These are phyloP conservation scores for Hydnomerulius pinastri DNA, from an alignment of 768 basidiomycete genomes.

Conservation along the genomic window DNA sequence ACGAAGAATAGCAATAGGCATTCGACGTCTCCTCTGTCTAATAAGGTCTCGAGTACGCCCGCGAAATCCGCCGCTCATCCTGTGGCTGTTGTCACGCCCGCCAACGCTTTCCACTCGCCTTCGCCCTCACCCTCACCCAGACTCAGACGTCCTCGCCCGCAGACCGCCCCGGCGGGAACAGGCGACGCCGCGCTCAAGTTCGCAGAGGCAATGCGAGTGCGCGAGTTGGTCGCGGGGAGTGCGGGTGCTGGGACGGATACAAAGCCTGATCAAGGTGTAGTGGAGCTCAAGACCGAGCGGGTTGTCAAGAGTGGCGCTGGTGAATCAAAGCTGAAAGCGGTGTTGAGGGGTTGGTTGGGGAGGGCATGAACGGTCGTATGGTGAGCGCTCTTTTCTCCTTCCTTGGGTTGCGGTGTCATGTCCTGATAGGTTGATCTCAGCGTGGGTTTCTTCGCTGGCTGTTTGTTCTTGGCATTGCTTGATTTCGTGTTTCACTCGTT, in stretches of 20 bases:
- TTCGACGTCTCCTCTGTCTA: not conserved
- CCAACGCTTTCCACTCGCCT: not conserved
- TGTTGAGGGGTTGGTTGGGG: constrained; percentile 10
- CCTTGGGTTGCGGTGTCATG: not conserved
- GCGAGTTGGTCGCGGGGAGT: not conserved
- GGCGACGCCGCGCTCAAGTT: constrained; percentile 17
- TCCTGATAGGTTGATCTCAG: too few relatives aligned
- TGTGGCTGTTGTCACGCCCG: not conserved
- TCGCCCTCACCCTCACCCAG: constrained; percentile 1
- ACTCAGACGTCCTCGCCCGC: constrained; percentile 18
- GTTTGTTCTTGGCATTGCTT: too few relatives aligned
- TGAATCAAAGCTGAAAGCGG: constrained; percentile 16
- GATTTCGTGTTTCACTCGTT: too few relatives aligned
- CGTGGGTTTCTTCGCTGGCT: too few relatives aligned
- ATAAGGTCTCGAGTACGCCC: not conserved
- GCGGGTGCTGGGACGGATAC: not conserved
- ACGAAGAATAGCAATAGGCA: constrained; percentile 1
- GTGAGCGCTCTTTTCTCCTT: not conserved
- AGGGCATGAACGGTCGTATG: not conserved
- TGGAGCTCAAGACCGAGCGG: not conserved
- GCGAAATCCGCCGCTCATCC: not conserved
- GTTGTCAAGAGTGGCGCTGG: constrained; percentile 3
- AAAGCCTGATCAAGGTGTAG: not conserved
- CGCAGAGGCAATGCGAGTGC: constrained; percentile 6
- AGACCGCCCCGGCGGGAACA: constrained; percentile 23